phyloP scores from a whole-genome alignment of 192 early-diverging fungal genomes.

The Rhizoclosmatium globosum region DNA sequence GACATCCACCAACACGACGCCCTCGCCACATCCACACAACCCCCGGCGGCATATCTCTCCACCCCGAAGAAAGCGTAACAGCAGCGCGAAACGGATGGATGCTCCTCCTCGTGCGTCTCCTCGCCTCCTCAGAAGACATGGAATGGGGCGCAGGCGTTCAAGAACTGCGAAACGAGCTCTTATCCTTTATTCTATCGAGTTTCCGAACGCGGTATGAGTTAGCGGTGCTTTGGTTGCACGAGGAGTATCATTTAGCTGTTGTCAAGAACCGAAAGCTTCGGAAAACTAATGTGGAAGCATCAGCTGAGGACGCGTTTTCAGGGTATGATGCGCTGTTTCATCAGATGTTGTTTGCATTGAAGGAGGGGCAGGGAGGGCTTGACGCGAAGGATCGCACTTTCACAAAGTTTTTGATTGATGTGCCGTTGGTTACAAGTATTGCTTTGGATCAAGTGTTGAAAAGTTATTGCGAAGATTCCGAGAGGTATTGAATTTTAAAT shows the following conservation, averaged over 20 bases:
- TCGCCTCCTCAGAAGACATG: constrained; percentile 17
- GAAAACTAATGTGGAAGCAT: neutral
- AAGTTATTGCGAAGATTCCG: constrained; percentile 71
- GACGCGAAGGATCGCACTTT: constrained; percentile 76
- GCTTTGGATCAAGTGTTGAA: constrained; percentile 66
- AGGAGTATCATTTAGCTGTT: constrained; percentile 63
- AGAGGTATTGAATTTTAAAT: constrained; percentile 45
- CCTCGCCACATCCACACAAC: neutral
- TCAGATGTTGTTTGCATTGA: constrained; percentile 39
- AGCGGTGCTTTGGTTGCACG: constrained; percentile 78
- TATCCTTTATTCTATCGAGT: constrained; percentile 67
- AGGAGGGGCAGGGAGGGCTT: constrained; percentile 46
- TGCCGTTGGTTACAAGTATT: constrained; percentile 70
- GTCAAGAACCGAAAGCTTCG: constrained; percentile 8
- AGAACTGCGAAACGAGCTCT: constrained; percentile 49
- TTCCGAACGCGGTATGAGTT: constrained; percentile 72
- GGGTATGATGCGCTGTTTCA: constrained; percentile 43
- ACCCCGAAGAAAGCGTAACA: constrained; percentile 35
- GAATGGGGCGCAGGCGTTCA: constrained; percentile 12
- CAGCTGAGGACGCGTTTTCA: neutral
- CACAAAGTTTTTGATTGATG: constrained; percentile 79
- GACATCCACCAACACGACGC: neutral
- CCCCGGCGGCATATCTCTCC: neutral
- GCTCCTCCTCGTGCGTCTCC: constrained; percentile 47
- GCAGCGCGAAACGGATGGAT: constrained; percentile 57